A percentile compares a stretch with the other conserved stretches of the same genome.
Conservation (phyloP, 164 flowering plant species). For the Protea cynaroides region DNA sequence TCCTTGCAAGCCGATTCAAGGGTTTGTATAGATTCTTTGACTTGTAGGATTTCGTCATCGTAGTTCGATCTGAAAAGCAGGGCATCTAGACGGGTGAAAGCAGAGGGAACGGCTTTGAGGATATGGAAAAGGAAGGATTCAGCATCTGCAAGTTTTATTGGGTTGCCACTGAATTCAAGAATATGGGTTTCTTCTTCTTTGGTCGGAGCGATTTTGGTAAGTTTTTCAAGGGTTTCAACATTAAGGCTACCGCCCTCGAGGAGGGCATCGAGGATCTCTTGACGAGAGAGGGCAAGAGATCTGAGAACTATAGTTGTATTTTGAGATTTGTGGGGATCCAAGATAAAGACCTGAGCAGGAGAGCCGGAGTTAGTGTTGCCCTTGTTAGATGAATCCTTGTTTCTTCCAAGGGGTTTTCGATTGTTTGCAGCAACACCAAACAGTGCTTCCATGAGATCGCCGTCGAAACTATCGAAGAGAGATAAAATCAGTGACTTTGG, state of each 20-base stretch:
- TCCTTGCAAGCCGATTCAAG: conserved; percentile 65
- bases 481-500: neutral
- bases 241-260: conserved; percentile 41
- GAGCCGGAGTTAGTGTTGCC: conserved; percentile 16
- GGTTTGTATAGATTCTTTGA: conserved; percentile 44
- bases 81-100: conserved; percentile 51
- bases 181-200: conserved; percentile 42
- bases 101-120: conserved; percentile 41
- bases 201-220: conserved; percentile 46
- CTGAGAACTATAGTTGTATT: conserved; percentile 54
- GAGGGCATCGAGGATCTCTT: conserved; percentile 47
- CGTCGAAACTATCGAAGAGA: conserved; percentile 52
- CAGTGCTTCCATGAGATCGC: conserved; percentile 92
- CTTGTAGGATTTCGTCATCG: conserved; percentile 41
- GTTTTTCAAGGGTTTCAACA: conserved; percentile 53
- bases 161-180: conserved; percentile 39
- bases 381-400: conserved; percentile 11
- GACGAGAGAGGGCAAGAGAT: conserved; percentile 41
- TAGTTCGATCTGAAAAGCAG: conserved; percentile 49
- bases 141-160: conserved; percentile 53
- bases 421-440: conserved; percentile 72
- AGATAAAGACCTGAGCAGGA: conserved; percentile 47
- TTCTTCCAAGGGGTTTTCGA: conserved; percentile 29
- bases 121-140: conserved; percentile 57
- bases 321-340: conserved; percentile 69